These are phyloP conservation scores for Gloeophyllum trabeum DNA, from an alignment of 768 basidiomycete species.

Conservation along the genomic window DNA sequence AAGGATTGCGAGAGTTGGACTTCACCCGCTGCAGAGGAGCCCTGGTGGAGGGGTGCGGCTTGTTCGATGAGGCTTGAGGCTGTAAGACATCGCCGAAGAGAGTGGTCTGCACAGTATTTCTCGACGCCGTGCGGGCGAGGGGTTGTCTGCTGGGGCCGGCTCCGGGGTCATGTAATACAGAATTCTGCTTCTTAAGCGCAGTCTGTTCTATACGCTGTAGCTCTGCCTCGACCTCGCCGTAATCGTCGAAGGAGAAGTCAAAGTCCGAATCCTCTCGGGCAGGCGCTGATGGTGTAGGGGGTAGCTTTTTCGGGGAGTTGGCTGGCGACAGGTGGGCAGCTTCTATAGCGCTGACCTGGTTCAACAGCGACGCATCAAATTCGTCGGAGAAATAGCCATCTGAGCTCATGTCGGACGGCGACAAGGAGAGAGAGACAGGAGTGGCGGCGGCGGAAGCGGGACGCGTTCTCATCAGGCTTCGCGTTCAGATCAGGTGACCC, in stretches of 20 bases:
- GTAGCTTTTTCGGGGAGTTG: constrained; percentile 2
- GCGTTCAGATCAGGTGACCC: too few species aligned
- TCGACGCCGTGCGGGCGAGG: constrained; percentile 16
- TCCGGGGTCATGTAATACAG: constrained; percentile 23
- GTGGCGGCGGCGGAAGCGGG: neutral
- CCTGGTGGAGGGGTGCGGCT: constrained; percentile 14
- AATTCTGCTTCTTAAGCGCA: constrained; percentile 34
- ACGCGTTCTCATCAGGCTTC: too few species aligned
- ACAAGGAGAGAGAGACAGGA: neutral
- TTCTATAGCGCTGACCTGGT: constrained; percentile 63
- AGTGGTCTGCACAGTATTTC: constrained; percentile 47
- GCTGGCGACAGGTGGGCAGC: constrained; percentile 31
- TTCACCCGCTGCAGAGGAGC: constrained; percentile 29
- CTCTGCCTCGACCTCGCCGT: constrained; percentile 45
- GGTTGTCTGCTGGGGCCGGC: constrained; percentile 22
- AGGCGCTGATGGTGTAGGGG: constrained; percentile 10
- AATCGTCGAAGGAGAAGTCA: constrained; percentile 33
- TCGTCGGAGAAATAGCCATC: constrained; percentile 69
- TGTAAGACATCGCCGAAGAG: constrained; percentile 51
- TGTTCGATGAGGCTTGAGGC: constrained; percentile 19
- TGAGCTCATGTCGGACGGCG: constrained; percentile 46
- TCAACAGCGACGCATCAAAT: constrained; percentile 40
- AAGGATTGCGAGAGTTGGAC: constrained; percentile 26
- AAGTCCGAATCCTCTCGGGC: constrained; percentile 33
- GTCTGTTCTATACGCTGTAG: constrained; percentile 41